These are phyloP conservation scores for Penicillium ochrochloron DNA, from an alignment of 495 filamentous ascomycete species.

Conservation along the genomic window DNA sequence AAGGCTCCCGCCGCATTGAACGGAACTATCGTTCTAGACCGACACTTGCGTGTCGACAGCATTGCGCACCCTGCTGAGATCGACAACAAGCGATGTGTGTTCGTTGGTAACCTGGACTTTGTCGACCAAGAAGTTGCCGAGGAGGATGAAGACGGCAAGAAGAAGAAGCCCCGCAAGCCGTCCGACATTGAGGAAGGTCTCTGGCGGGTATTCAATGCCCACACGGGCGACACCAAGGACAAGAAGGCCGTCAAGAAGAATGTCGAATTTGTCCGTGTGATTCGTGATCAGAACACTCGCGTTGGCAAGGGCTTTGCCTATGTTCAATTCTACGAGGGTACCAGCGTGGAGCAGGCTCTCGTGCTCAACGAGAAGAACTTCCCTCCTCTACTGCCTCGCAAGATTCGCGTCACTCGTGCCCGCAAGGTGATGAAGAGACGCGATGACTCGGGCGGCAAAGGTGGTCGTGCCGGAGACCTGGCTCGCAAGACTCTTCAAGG, in stretches of 20 bases:
- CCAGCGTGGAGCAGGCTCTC: slow-evolving; percentile 85
- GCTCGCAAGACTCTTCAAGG: slow-evolving; percentile 75
- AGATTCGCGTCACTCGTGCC: slow-evolving; percentile 83
- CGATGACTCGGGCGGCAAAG: slow-evolving; percentile 44
- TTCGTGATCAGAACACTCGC: slow-evolving; percentile 84
- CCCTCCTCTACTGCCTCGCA: slow-evolving; percentile 86
- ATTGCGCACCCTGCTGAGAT: slow-evolving; percentile 83
- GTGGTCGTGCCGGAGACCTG: slow-evolving; percentile 61
- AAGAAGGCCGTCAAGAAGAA: slow-evolving; percentile 61
- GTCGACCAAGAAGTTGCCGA: slow-evolving; percentile 76
- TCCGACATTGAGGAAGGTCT: slow-evolving; percentile 94
- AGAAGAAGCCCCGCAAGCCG: slow-evolving; percentile 69
- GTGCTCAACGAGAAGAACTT: slow-evolving; percentile 88
- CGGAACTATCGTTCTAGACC: slow-evolving; percentile 79
- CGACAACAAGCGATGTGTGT: slow-evolving; percentile 89
- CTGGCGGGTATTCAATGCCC: slow-evolving; percentile 78
- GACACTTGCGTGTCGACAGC: slow-evolving; percentile 88
- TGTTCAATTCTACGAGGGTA: slow-evolving; percentile 91
- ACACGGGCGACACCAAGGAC: slow-evolving; percentile 50
- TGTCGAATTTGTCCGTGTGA: slow-evolving; percentile 92
- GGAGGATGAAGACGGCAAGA: slow-evolving; percentile 60
- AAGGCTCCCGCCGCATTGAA: slow-evolving; percentile 80
- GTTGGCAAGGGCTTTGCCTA: slow-evolving; percentile 98
- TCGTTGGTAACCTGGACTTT: slow-evolving; percentile 95
- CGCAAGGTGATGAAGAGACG: slow-evolving; percentile 75